Conservation (phyloP, 1,139 yeast species). For the Nakaseomyces nivariensis region DNA sequence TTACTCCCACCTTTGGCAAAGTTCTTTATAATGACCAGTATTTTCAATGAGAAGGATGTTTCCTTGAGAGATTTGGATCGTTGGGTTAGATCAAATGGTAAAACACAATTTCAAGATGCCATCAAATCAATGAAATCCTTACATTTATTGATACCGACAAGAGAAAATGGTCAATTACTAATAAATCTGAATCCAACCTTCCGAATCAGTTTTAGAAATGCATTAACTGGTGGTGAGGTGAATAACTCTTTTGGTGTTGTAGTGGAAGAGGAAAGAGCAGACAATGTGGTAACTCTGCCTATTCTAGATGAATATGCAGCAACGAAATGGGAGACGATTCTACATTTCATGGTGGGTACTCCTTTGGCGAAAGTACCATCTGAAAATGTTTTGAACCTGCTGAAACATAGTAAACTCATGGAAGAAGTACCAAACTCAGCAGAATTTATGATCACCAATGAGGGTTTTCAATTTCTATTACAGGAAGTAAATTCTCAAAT, state of each 20-base stretch:
- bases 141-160: conserved; percentile 58
- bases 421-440: conserved; percentile 44
- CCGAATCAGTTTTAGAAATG: conserved; percentile 64
- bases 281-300: conserved; percentile 41
- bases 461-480: conserved; percentile 84
- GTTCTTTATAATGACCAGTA: conserved; percentile 76
- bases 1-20: conserved; percentile 83
- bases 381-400: conserved; percentile 51
- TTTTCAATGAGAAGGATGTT: conserved; percentile 70
- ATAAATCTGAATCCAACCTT: conserved; percentile 60
- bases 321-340: conserved; percentile 84
- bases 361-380: conserved; percentile 58
- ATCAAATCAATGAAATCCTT: conserved; percentile 65
- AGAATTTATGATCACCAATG: conserved; percentile 66
- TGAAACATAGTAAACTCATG: conserved; percentile 78
- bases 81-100: conserved; percentile 57
- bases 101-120: conserved; percentile 54
- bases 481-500: conserved; percentile 93
- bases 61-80: conserved; percentile 58
- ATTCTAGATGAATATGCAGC: conserved; percentile 76
- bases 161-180: conserved; percentile 22
- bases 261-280: conserved; percentile 37
- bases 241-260: conserved; percentile 45
- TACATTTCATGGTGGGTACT: conserved; percentile 97
- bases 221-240: conserved; percentile 64